These are phyloP conservation scores for Physcomitrellopsis africana DNA, from an alignment of 225 moss, liverwort and hornwort species.

Conservation along the genomic window DNA sequence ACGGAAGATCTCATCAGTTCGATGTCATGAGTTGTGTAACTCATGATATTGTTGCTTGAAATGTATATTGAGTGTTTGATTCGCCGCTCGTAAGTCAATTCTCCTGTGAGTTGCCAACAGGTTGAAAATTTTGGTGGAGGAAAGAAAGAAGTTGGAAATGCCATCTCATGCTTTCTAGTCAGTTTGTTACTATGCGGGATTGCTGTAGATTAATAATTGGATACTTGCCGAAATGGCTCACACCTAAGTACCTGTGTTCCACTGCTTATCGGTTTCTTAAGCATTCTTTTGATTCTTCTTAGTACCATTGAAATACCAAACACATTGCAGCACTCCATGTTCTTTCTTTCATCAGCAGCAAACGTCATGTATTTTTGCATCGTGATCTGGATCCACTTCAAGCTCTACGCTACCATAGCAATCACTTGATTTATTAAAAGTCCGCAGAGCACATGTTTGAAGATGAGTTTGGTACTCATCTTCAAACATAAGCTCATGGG, in stretches of 20 bases:
- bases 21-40: too few relatives aligned
- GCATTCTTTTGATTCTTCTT: constrained; percentile 26
- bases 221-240: constrained; percentile 62
- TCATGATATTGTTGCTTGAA: background rate
- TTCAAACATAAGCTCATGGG: background rate
- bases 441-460: background rate
- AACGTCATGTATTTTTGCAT: constrained; percentile 17
- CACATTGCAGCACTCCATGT: background rate
- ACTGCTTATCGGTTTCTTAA: constrained; percentile 48
- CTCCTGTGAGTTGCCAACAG: constrained; percentile 63
- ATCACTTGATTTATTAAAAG: background rate
- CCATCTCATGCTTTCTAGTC: constrained; percentile 32
- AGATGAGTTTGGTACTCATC: background rate
- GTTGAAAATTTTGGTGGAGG: constrained; percentile 77
- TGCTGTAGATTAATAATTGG: constrained; percentile 39
- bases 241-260: constrained; percentile 58
- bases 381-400: constrained; percentile 21
- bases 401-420: constrained; percentile 12
- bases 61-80: background rate
- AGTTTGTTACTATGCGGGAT: constrained; percentile 47
- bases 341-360: constrained; percentile 11
- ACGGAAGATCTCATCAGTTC: too few relatives aligned
- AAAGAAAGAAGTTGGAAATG: constrained; percentile 35
- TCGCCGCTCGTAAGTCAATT: constrained; percentile 7
- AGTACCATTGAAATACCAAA: constrained; percentile 1